Conservation (phyloP, 345 rosid species). For the Salix purpurea region DNA sequence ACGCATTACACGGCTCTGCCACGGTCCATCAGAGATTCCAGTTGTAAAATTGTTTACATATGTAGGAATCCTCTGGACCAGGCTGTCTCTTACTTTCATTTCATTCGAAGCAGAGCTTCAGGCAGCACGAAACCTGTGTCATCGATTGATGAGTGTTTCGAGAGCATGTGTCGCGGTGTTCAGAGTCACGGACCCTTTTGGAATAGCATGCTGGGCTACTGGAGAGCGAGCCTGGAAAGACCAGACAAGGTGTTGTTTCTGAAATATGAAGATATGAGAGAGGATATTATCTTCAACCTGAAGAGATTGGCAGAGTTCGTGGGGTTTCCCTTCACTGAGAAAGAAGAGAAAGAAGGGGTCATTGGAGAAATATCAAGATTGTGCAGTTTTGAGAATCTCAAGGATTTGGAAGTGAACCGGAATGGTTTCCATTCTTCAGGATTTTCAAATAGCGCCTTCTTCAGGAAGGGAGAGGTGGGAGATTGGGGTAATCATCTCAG, state of each 20-base stretch:
- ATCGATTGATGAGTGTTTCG: constrained; percentile 28
- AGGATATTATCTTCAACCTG: constrained; percentile 13
- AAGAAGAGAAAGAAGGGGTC: constrained; percentile 6
- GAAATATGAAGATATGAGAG: constrained; percentile 37
- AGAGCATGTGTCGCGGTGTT: constrained; percentile 29
- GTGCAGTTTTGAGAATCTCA: constrained; percentile 17
- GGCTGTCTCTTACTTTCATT: constrained; percentile 21
- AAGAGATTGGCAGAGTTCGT: constrained; percentile 18
- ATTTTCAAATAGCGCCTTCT: constrained; percentile 1
- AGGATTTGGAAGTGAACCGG: constrained; percentile 16
- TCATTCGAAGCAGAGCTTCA: background rate
- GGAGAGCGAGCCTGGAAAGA: constrained; percentile 26
- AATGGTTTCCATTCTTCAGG: background rate
- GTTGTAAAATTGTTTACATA: constrained; percentile 14
- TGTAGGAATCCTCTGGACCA: constrained; percentile 30
- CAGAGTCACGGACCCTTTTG: constrained; percentile 34
- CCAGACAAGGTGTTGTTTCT: constrained; percentile 28
- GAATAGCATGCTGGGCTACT: constrained; percentile 32
- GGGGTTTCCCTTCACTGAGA: constrained; percentile 1
- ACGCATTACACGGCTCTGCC: background rate
- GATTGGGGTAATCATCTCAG: constrained; percentile 14
- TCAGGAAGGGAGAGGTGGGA: constrained; percentile 18
- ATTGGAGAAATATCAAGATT: constrained; percentile 6
- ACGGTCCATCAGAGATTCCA: constrained; percentile 2
- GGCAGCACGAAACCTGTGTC: background rate